A percentile compares a stretch with the other conserved stretches of the same genome.
Conservation (phyloP, 768 basidiomycete species). For the Tulasnella sp. region DNA sequence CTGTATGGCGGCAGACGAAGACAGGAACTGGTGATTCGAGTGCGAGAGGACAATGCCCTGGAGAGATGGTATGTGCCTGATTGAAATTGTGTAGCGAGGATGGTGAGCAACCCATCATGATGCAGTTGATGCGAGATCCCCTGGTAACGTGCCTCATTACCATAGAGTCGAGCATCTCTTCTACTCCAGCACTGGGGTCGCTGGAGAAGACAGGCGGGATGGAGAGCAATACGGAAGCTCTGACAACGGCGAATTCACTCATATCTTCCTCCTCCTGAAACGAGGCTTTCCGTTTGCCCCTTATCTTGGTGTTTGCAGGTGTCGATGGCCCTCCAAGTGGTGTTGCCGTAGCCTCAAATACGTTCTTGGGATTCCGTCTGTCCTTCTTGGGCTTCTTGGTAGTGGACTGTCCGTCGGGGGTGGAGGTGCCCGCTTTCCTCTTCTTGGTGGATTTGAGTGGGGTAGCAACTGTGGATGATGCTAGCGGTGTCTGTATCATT, state of each 20-base stretch:
- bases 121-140: not conserved
- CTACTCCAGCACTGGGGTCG: slow-evolving; percentile 60
- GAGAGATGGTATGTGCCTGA: slow-evolving; percentile 79
- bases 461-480: not conserved
- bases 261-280: slow-evolving; percentile 16
- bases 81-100: not conserved
- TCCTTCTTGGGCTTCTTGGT: slow-evolving; percentile 26
- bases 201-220: slow-evolving; percentile 73
- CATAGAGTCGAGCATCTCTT: slow-evolving; percentile 89
- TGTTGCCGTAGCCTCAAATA: not conserved
- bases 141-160: slow-evolving; percentile 75
- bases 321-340: not conserved
- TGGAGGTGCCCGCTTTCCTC: not conserved
- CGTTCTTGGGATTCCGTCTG: slow-evolving; percentile 22
- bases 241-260: slow-evolving; percentile 49
- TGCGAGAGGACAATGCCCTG: slow-evolving; percentile 80
- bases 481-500: not conserved
- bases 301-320: slow-evolving; percentile 28
- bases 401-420: slow-evolving; percentile 11
- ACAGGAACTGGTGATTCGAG: slow-evolving; percentile 59
- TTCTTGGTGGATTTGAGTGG: slow-evolving; percentile 11
- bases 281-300: slow-evolving; percentile 29
- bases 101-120: not conserved
- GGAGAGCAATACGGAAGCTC: slow-evolving; percentile 56
- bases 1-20: slow-evolving; percentile 52